Percentiles rank a stretch among this genome's conserved stretches.
Conservation (phyloP, 2,329 filamentous ascomycete genomes). For the Lecanicillium sp. region DNA sequence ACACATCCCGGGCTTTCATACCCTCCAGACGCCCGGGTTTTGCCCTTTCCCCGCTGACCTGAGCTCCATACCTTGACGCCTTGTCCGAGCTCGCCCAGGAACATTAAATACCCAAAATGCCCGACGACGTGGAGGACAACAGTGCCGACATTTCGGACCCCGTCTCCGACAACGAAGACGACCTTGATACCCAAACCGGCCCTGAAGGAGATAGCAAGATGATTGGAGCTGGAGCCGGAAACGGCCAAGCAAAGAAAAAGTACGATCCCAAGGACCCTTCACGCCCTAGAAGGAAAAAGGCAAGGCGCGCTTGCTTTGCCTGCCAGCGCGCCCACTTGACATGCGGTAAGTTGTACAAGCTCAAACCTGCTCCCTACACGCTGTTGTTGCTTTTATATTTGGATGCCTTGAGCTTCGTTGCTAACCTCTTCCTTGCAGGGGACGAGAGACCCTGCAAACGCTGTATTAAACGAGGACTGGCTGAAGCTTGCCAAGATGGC, state of each 20-base stretch:
- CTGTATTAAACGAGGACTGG: conserved; percentile 87
- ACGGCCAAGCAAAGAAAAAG: conserved; percentile 54
- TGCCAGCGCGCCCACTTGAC: conserved; percentile 96
- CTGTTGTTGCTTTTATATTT: conserved; percentile 1
- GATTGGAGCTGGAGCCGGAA: conserved; percentile 39
- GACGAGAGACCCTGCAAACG: conserved; percentile 91
- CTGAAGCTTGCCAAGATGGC: conserved; percentile 88
- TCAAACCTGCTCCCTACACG: conserved; percentile 3
- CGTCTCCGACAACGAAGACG: conserved; percentile 52
- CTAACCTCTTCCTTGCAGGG: conserved; percentile 44
- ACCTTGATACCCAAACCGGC: conserved; percentile 39
- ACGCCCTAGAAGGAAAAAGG: conserved; percentile 89
- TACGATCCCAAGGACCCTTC: conserved; percentile 81
- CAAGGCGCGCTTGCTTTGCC: conserved; percentile 87
- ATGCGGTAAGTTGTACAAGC: conserved; percentile 73
- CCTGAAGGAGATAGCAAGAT: conserved; percentile 45
- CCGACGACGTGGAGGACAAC: conserved; percentile 44
- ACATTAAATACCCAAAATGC: conserved; percentile 37
- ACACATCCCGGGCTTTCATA: too few relatives aligned
- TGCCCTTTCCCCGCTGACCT: too few relatives aligned
- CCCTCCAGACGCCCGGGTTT: too few relatives aligned
- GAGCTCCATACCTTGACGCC: too few relatives aligned
- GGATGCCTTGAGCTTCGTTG: too few relatives aligned
- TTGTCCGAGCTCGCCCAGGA: too few relatives aligned
- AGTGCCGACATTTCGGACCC: conserved; percentile 48